Conservation (phyloP, 1,284 basidiomycete species). For the Ustilago xerochloae region DNA sequence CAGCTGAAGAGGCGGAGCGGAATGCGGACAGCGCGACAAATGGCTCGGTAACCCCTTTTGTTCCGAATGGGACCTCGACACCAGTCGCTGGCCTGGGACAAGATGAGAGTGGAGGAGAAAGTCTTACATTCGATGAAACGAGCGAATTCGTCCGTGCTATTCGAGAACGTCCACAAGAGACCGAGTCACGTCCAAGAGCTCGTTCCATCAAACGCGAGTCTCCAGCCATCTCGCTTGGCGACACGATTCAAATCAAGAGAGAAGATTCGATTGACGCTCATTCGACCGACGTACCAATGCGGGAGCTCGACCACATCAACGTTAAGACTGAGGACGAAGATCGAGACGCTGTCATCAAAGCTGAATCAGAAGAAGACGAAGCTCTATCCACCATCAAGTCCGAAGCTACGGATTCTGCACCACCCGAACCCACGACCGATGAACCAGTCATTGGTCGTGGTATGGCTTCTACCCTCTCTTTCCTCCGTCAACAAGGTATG, state of each 20-base stretch:
- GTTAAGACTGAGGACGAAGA: slow-evolving; percentile 72
- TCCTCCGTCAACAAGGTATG: slow-evolving; percentile 92
- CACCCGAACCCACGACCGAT: too few relatives aligned
- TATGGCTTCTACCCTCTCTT: slow-evolving; percentile 85
- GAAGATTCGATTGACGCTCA: slow-evolving; percentile 67
- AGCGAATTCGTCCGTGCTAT: slow-evolving; percentile 96
- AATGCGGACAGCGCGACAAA: slow-evolving; percentile 67
- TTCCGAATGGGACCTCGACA: background rate
- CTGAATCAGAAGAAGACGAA: slow-evolving; percentile 69
- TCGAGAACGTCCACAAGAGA: slow-evolving; percentile 72
- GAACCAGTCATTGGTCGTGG: slow-evolving; percentile 69
- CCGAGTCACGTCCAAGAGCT: slow-evolving; percentile 54
- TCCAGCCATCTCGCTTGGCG: slow-evolving; percentile 56
- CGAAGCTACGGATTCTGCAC: background rate
- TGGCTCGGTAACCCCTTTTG: slow-evolving; percentile 3
- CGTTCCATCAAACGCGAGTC: slow-evolving; percentile 28
- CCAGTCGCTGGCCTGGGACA: background rate
- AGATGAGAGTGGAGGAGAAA: slow-evolving; percentile 24
- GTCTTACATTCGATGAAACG: slow-evolving; percentile 91
- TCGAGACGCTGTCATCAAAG: slow-evolving; percentile 72
- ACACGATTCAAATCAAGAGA: slow-evolving; percentile 70
- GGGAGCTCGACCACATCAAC: slow-evolving; percentile 6
- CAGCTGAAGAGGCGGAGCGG: slow-evolving; percentile 73
- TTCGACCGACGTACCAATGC: slow-evolving; percentile 52
- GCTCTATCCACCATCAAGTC: slow-evolving; percentile 1